phyloP scores from a whole-genome alignment of 2,329 filamentous ascomycete species.

The Aspergillus pseudonomiae region DNA sequence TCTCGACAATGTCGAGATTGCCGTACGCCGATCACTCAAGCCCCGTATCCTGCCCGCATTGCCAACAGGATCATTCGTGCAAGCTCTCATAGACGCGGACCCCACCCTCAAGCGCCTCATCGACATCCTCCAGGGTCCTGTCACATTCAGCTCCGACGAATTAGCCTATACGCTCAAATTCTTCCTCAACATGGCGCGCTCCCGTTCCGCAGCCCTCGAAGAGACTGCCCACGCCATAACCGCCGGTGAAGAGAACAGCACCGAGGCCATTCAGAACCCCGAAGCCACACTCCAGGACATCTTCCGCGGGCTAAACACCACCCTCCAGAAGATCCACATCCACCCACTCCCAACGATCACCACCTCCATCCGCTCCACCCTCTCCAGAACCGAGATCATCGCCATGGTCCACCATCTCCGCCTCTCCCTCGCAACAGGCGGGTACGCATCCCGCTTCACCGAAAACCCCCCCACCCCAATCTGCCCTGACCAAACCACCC shows the following conservation, averaged over 20 bases:
- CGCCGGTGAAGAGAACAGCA: slow-evolving; percentile 28
- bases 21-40: slow-evolving; percentile 38
- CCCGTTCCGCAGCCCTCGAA: slow-evolving; percentile 35
- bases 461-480: slow-evolving; percentile 43
- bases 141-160: slow-evolving; percentile 41
- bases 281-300: slow-evolving; percentile 34
- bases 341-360: slow-evolving; percentile 35
- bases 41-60: slow-evolving; percentile 41
- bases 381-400: slow-evolving; percentile 43
- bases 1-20: slow-evolving; percentile 43
- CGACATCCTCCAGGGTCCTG: slow-evolving; percentile 39
- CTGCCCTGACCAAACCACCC: slow-evolving; percentile 37
- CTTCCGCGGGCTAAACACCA: slow-evolving; percentile 43
- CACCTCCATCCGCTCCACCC: slow-evolving; percentile 40
- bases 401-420: slow-evolving; percentile 48
- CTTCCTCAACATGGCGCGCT: slow-evolving; percentile 43
- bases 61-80: slow-evolving; percentile 41
- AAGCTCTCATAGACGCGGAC: slow-evolving; percentile 44
- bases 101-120: slow-evolving; percentile 42
- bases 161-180: slow-evolving; percentile 43
- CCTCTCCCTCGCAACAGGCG: slow-evolving; percentile 46
- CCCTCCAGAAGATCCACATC: slow-evolving; percentile 40
- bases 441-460: slow-evolving; percentile 46
- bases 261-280: slow-evolving; percentile 15
- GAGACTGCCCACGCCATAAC: slow-evolving; percentile 36